A percentile compares a stretch with the other conserved stretches of the same genome.
Conservation (phyloP, 352 stramenopile species). For the Hyaloperonospora brassicae region DNA sequence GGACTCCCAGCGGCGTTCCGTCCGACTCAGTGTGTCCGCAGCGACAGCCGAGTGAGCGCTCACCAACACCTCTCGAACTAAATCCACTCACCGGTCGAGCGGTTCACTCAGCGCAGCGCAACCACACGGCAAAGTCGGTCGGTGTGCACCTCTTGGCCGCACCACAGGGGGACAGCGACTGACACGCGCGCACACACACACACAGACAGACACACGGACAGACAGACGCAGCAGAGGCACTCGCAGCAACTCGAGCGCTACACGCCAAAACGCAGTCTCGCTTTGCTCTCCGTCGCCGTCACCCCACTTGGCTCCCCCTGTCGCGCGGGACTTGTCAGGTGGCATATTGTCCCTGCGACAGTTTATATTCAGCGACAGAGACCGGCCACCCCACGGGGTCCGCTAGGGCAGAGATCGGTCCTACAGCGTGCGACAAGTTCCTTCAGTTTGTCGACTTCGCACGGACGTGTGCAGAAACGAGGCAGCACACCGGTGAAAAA, state of each 20-base stretch:
- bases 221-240: slow-evolving; percentile 2
- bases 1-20: too few relatives aligned
- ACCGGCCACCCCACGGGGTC: slow-evolving; percentile 18
- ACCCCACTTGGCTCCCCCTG: slow-evolving; percentile 18
- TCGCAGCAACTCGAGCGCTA: slow-evolving; percentile 8
- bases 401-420: neutral
- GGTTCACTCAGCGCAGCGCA: neutral
- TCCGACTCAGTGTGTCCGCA: slow-evolving; percentile 19
- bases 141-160: slow-evolving; percentile 2
- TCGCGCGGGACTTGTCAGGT: slow-evolving; percentile 1
- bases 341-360: slow-evolving; percentile 7
- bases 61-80: slow-evolving; percentile 2
- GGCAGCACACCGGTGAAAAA: too few relatives aligned
- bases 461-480: too few relatives aligned
- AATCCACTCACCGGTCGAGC: neutral
- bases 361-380: slow-evolving; percentile 15
- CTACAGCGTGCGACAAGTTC: neutral
- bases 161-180: too few relatives aligned
- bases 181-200: too few relatives aligned
- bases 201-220: too few relatives aligned
- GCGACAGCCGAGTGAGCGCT: slow-evolving; percentile 22
- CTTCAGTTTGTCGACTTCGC: neutral
- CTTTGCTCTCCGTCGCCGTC: slow-evolving; percentile 17
- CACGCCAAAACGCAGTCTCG: slow-evolving; percentile 27
- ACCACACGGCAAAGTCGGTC: neutral